Evolutionary conservation across 2,329 filamentous ascomycete genomes (phyloP), one percentile per base, ranked within the genome.

Genomic region (Penicillium sp.): DNA sequence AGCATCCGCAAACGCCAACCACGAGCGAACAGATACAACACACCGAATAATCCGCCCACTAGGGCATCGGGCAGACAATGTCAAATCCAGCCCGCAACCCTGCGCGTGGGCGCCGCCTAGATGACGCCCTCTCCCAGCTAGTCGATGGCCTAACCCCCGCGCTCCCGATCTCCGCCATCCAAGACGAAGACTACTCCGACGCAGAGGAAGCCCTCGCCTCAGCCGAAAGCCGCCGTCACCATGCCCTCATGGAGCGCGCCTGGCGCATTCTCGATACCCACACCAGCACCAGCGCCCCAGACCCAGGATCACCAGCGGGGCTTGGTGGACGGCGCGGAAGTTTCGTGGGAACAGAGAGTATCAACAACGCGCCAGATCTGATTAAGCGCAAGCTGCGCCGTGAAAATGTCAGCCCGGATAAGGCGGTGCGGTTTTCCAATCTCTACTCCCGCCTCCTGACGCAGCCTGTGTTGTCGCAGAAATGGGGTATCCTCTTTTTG

Each of bases 401-500:
- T 65, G 88, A 87, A 63, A 90, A 91, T 67, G 84, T 84, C 44
- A 88, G 83, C 60, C 89, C 80, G 23, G 85, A 84, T 65, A 84
- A 92, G 73, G 91, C 92, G 4, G 80, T 93, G 21, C 84, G 87
- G 58, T 96, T 97, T 74, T 88, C 91, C 25, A 95, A 96, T 68
- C 82, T 99, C 29, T 96, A 97, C 75, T 91, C 90, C 34, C 84
- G 91, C 54, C 82, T 99, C 18, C 80, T 97, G 27, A 89, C 90
- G n/a, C 86, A 97, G 61, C 92, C 92, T 0, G 92, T 97, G 6
- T 81, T 99, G 42, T 89, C 90, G 66, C 89, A 96, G 73, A 99
- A 99, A 82, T 97, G 92, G 91, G 91, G 89, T 3, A 97, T 99
- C 61, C 80, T 99, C 21, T 95, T 95, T 71, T 85, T 99, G 40